Percentiles rank a stretch among this genome's conserved stretches.
Evolutionary conservation across 495 filamentous ascomycete species (phyloP).

Genomic region (Astrothelium macrocarpum): DNA sequence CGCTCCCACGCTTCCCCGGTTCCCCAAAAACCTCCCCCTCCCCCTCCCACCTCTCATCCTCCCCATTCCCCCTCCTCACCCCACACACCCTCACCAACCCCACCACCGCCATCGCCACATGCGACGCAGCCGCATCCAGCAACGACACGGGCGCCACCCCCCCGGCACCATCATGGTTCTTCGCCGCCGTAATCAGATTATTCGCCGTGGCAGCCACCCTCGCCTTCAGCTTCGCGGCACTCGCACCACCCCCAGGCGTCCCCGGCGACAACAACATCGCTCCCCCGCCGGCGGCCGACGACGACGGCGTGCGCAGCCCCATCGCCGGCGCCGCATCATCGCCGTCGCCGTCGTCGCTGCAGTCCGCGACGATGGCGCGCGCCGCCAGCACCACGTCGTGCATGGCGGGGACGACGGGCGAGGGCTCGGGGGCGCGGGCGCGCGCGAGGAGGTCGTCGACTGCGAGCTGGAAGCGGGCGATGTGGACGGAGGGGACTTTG

Average conservation of each 20-base stretch:
- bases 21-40: neutral
- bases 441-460: slow-evolving; percentile 84
- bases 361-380: slow-evolving; percentile 66
- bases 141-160: slow-evolving; percentile 92
- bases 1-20: neutral
- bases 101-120: slow-evolving; percentile 74
- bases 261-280: slow-evolving; percentile 23
- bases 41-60: neutral
- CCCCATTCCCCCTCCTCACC: slow-evolving; percentile 41
- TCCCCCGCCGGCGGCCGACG: too few relatives aligned
- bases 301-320: slow-evolving; percentile 17
- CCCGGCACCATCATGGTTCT: slow-evolving; percentile 70
- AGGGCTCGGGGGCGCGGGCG: slow-evolving; percentile 62
- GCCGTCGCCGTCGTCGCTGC: slow-evolving; percentile 47
- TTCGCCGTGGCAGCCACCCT: slow-evolving; percentile 85
- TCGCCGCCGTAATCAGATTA: slow-evolving; percentile 86
- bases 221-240: slow-evolving; percentile 56
- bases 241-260: slow-evolving; percentile 35
- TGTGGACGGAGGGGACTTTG: slow-evolving; percentile 76
- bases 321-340: slow-evolving; percentile 21
- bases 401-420: slow-evolving; percentile 65
- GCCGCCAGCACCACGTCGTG: slow-evolving; percentile 72
- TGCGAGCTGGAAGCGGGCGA: slow-evolving; percentile 90
- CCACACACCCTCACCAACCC: slow-evolving; percentile 77
- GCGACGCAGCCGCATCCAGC: slow-evolving; percentile 89